phyloP scores from a whole-genome alignment of 2,329 filamentous ascomycete genomes.

The Colletotrichum caudatum region DNA sequence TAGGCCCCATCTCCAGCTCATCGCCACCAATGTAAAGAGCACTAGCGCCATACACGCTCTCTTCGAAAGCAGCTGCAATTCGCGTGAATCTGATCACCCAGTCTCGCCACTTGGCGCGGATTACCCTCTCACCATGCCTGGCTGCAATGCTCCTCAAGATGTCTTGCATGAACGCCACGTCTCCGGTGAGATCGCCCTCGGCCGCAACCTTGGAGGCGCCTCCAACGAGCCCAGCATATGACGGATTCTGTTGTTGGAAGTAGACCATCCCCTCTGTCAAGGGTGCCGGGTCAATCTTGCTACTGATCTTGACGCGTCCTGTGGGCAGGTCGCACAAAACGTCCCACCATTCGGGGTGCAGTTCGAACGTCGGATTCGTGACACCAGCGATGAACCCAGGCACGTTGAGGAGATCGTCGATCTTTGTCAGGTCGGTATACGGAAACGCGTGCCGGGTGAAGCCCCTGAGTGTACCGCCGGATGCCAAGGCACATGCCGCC shows the following conservation, averaged over 20 bases:
- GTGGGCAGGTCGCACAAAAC: conserved; percentile 92
- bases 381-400: conserved; percentile 98
- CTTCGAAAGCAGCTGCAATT: conserved; percentile 93
- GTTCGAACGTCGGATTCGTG: conserved; percentile 95
- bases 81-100: conserved; percentile 96
- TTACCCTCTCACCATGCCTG: conserved; percentile 88
- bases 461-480: conserved; percentile 89
- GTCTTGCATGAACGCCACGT: conserved; percentile 88
- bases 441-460: conserved; percentile 98
- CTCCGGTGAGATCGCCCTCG: conserved; percentile 79
- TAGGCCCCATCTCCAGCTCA: conserved; percentile 70
- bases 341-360: conserved; percentile 99
- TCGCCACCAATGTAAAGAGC: conserved; percentile 87
- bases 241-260: conserved; percentile 84
- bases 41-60: conserved; percentile 92
- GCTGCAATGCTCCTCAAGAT: conserved; percentile 86
- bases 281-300: conserved; percentile 82
- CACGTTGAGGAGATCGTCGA: conserved; percentile 94
- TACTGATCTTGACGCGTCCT: conserved; percentile 94
- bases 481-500: conserved; percentile 93
- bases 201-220: conserved; percentile 56
- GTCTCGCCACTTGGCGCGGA: conserved; percentile 91
- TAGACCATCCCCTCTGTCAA: conserved; percentile 87
- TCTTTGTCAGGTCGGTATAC: conserved; percentile 97
- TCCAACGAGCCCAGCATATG: conserved; percentile 63